These are phyloP conservation scores for Xerocomellus chrysenteron DNA, from an alignment of 768 basidiomycete genomes.

Conservation along the genomic window DNA sequence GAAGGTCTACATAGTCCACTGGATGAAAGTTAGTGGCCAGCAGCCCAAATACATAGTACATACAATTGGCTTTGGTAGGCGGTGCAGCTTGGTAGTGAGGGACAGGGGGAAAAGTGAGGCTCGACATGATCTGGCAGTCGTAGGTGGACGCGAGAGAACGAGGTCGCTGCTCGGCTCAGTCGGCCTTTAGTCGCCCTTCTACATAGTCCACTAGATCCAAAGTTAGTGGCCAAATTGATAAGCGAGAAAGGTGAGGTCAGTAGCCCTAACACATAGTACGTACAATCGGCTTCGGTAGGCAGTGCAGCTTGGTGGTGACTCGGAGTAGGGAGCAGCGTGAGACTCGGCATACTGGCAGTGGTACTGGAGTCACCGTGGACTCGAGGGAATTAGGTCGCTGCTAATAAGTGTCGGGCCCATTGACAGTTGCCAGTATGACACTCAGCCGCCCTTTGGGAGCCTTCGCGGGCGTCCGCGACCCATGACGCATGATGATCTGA, in stretches of 20 bases:
- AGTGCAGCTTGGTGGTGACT: conserved; percentile 36
- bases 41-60: conserved; percentile 7
- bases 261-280: conserved; percentile 7
- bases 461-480: too few species aligned
- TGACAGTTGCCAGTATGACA: neutral
- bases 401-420: neutral
- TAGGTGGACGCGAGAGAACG: neutral
- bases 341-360: conserved; percentile 28
- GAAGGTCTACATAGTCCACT: conserved; percentile 52
- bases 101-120: conserved; percentile 30
- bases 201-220: conserved; percentile 32
- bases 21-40: conserved; percentile 16
- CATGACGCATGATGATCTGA: too few species aligned
- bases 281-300: conserved; percentile 35
- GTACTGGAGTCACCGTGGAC: neutral
- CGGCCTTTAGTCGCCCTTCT: neutral
- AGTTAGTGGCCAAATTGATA: neutral
- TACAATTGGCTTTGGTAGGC: conserved; percentile 35
- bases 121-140: conserved; percentile 27
- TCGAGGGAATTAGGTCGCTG: neutral
- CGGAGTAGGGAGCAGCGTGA: conserved; percentile 33
- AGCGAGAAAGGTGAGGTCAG: neutral
- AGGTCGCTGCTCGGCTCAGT: neutral
- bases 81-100: conserved; percentile 41
- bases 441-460: too few species aligned